Conservation (phyloP, 164 flowering plant genomes). For the Sextonia rubra region DNA sequence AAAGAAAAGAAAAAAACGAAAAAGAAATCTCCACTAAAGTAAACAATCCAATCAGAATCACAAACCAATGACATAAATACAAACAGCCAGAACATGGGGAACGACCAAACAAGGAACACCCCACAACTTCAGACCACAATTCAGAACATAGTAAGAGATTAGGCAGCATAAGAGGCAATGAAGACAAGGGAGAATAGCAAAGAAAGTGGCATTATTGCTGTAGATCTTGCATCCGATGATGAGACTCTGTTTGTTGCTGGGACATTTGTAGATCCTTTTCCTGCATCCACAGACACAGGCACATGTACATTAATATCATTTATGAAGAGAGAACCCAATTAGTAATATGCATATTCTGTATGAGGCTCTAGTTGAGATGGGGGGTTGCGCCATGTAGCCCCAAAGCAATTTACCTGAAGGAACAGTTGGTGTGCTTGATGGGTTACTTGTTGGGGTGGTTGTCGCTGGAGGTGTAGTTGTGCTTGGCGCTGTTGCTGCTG, state of each 20-base stretch:
- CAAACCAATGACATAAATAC: too few species aligned
- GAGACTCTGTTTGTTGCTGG: slow-evolving; percentile 11
- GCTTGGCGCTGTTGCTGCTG: background rate
- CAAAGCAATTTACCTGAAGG: slow-evolving; percentile 16
- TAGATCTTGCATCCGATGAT: slow-evolving; percentile 18
- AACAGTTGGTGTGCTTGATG: background rate
- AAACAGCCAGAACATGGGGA: background rate
- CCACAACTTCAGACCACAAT: background rate
- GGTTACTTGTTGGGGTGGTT: slow-evolving; percentile 5
- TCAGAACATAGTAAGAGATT: slow-evolving; percentile 13
- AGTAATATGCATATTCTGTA: background rate
- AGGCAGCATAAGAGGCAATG: slow-evolving; percentile 10
- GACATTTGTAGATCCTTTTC: slow-evolving; percentile 8
- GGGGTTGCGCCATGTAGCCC: too few species aligned
- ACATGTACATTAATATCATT: too few species aligned
- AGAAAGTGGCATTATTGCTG: slow-evolving; percentile 6
- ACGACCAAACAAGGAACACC: background rate
- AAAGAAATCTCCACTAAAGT: background rate
- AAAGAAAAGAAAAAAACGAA: background rate
- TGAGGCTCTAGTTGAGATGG: background rate
- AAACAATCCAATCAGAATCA: background rate
- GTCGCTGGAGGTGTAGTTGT: background rate
- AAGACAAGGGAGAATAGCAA: slow-evolving; percentile 8
- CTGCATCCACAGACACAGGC: slow-evolving; percentile 6
- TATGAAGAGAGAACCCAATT: too few species aligned